Conservation (phyloP, 164 flowering plant species). For the Sextonia rubra region DNA sequence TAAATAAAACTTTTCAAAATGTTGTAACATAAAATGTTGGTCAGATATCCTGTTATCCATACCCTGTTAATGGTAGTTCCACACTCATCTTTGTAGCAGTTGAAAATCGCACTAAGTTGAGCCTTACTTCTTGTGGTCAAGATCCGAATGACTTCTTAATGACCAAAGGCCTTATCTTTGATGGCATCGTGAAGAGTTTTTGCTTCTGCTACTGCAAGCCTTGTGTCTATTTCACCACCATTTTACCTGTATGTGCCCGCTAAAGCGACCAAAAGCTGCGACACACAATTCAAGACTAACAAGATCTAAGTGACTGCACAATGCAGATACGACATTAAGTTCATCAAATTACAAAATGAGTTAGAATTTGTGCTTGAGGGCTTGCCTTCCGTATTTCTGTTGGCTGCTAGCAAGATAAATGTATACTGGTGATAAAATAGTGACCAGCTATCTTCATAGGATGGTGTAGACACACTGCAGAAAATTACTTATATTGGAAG, state of each 20-base stretch:
- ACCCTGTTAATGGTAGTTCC: conserved; percentile 70
- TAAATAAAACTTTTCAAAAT: too few relatives aligned
- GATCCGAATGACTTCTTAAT: conserved; percentile 69
- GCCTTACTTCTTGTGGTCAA: conserved; percentile 67
- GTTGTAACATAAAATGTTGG: too few relatives aligned
- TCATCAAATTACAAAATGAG: background rate
- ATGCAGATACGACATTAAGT: background rate
- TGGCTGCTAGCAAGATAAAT: too few relatives aligned
- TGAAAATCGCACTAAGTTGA: conserved; percentile 69
- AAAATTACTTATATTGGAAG: too few relatives aligned
- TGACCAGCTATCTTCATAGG: too few relatives aligned
- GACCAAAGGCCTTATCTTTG: conserved; percentile 40
- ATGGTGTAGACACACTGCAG: too few relatives aligned
- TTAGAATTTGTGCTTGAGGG: background rate
- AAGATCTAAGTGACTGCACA: background rate
- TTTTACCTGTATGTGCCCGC: conserved; percentile 38
- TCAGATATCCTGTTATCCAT: background rate
- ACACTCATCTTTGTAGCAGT: conserved; percentile 50
- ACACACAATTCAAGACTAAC: background rate
- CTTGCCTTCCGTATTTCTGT: conserved; percentile 71
- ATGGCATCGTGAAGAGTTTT: conserved; percentile 36
- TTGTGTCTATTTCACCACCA: conserved; percentile 56
- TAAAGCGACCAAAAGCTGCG: conserved; percentile 41
- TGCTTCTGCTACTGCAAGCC: conserved; percentile 60
- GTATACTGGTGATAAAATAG: too few relatives aligned